Evolutionary conservation across 31 red algal genomes (phyloP), one percentile per base, ranked within the genome.

Genomic region (Asparagopsis taxiformis): DNA sequence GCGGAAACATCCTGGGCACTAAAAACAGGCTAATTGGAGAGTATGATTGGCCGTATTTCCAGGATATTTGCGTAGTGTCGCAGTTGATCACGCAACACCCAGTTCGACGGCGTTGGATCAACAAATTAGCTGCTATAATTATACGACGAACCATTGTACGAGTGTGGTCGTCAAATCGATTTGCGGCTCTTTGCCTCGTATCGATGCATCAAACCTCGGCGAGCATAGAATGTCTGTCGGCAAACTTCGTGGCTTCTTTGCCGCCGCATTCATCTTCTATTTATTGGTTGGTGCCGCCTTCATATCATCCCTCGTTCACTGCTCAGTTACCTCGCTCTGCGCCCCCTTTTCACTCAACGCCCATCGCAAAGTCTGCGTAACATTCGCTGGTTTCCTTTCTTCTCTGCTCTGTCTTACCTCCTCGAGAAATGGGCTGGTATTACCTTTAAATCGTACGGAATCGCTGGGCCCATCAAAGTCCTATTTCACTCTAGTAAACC

Each of bases 401-500:
- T 34, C 69, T 85, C 0, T 10, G 52, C 58, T 54, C 85, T 23
- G 31, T 64, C 3, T 89, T 89, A n/a, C 49, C 43, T 89, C 17
- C 74, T 89, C 3, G 85, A 89, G 67, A 59, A 62, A 28, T 89
- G 72, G 73, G 59, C 72, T 28, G 28, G 52, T 0, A 68, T 78
- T 19, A 80, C 49, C 21, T 74, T 89, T 41, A 60, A 70, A 39
- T 71, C 65, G 0, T 78, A 89, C 51, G 85, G 85, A 3, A 66
- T 71, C 59, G 7, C 71, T 89, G 22, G 65, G 55, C 28, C 85
- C 85, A 15, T 36, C 23, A 23, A 50, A 62, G 16, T 71, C 55
- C 31, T 62, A 77, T 36, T 32, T 89, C 9, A 51, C 68, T 26
- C 44, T 89, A 23, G 66, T 89, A 20, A 89, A 89, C 54, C 85